These are phyloP conservation scores for Thraustotheca clavata DNA, from an alignment of 352 stramenopile species.

Conservation along the genomic window DNA sequence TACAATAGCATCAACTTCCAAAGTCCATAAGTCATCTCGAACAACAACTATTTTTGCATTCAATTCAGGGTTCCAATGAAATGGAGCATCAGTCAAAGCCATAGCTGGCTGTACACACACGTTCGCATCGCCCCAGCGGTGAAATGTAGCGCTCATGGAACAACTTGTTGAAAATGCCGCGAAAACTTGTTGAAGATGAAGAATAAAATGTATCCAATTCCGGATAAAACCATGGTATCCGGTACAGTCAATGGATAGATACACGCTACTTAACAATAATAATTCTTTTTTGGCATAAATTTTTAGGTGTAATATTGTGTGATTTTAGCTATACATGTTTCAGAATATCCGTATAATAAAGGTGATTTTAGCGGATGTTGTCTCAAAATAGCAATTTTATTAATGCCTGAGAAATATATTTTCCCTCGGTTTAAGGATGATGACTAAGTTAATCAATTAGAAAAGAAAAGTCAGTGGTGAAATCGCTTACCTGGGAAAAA, in stretches of 20 bases:
- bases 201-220: too few relatives aligned
- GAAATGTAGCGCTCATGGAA: background rate
- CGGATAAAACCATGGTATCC: too few relatives aligned
- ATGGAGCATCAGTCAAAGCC: constrained; percentile 18
- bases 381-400: background rate
- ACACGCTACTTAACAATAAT: too few relatives aligned
- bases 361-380: background rate
- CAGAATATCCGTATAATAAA: background rate
- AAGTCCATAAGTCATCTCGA: constrained; percentile 40
- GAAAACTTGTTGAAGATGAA: constrained; percentile 14
- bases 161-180: background rate
- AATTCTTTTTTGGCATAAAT: too few relatives aligned
- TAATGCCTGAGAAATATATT: too few relatives aligned
- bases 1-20: constrained; percentile 62
- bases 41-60: constrained; percentile 52
- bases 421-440: background rate
- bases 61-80: constrained; percentile 26
- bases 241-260: too few relatives aligned
- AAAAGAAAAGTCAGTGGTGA: too few relatives aligned
- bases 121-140: background rate
- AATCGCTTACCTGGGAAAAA: background rate
- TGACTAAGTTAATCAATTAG: background rate
- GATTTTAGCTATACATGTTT: background rate
- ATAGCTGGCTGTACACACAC: background rate
- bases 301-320: too few relatives aligned